Percentiles rank a stretch among this genome's conserved stretches.
These are phyloP conservation scores for Lactifluus pinguis DNA, from an alignment of 768 basidiomycete species.

Conservation along the genomic window DNA sequence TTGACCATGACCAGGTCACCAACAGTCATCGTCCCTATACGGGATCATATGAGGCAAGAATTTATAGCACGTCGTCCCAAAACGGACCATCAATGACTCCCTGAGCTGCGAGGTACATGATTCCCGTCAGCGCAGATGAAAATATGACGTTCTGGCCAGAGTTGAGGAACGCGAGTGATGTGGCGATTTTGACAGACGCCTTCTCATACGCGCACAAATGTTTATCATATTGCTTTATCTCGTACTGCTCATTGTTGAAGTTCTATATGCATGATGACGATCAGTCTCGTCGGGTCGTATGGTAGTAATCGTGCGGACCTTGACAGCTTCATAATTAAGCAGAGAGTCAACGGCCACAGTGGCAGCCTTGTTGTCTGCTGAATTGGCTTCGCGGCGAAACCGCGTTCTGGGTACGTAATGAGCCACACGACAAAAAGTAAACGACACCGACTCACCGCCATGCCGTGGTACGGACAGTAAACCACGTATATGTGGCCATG, in stretches of 20 bases:
- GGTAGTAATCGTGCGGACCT: constrained; percentile 41
- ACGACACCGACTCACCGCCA: constrained; percentile 59
- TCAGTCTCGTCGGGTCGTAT: background rate
- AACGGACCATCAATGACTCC: constrained; percentile 79
- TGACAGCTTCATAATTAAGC: constrained; percentile 98
- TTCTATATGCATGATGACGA: constrained; percentile 43
- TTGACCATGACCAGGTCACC: constrained; percentile 99
- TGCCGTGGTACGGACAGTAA: constrained; percentile 90
- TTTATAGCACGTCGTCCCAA: background rate
- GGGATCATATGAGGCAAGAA: constrained; percentile 3
- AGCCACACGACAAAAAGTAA: background rate
- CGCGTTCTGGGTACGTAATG: constrained; percentile 50
- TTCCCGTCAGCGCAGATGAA: constrained; percentile 82
- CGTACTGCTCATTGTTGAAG: constrained; percentile 94
- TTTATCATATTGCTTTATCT: constrained; percentile 86
- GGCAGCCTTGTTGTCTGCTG: constrained; percentile 94
- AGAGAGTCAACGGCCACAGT: constrained; percentile 89
- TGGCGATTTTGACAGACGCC: constrained; percentile 89
- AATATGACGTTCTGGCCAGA: constrained; percentile 97
- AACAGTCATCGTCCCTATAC: constrained; percentile 88
- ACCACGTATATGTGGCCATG: constrained; percentile 92
- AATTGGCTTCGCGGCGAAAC: constrained; percentile 91
- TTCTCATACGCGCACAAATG: constrained; percentile 83
- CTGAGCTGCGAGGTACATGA: constrained; percentile 96
- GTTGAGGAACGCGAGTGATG: constrained; percentile 86